phyloP scores from a whole-genome alignment of 2,329 filamentous ascomycete genomes.

The Incumbomyces delicatus region DNA sequence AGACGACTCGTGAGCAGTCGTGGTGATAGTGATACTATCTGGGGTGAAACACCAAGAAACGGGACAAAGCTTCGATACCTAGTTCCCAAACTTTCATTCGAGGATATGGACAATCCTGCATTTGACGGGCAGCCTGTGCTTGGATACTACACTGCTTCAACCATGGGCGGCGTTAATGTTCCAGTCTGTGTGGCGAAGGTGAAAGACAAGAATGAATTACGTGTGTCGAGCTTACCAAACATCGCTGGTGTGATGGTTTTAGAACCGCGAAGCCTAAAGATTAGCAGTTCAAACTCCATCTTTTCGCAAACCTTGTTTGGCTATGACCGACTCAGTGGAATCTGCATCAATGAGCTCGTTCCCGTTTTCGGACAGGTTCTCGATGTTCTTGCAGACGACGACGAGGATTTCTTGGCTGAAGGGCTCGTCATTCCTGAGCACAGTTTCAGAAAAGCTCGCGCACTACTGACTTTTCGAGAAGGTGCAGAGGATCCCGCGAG shows the following conservation, averaged over 20 bases:
- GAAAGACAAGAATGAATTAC: conserved; percentile 59
- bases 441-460: conserved; percentile 81
- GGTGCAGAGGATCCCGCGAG: conserved; percentile 68
- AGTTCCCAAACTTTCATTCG: conserved; percentile 68
- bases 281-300: conserved; percentile 89
- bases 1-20: conserved; percentile 60
- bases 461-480: conserved; percentile 72
- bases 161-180: conserved; percentile 66
- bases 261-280: conserved; percentile 63
- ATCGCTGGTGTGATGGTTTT: conserved; percentile 95
- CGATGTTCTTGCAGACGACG: conserved; percentile 71
- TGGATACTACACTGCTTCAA: conserved; percentile 77
- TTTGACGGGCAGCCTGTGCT: conserved; percentile 23
- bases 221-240: conserved; percentile 89
- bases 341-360: conserved; percentile 68
- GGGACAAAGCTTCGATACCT: conserved; percentile 69
- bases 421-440: conserved; percentile 97
- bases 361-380: conserved; percentile 81
- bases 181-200: conserved; percentile 73
- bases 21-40: conserved; percentile 77
- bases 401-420: conserved; percentile 72
- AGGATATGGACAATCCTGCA: conserved; percentile 47
- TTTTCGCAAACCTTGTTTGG: conserved; percentile 91
- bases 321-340: conserved; percentile 70
- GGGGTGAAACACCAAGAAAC: conserved; percentile 56